Evolutionary conservation across 495 filamentous ascomycete genomes (phyloP).

Genomic region (Chaetomidium leptoderma): DNA sequence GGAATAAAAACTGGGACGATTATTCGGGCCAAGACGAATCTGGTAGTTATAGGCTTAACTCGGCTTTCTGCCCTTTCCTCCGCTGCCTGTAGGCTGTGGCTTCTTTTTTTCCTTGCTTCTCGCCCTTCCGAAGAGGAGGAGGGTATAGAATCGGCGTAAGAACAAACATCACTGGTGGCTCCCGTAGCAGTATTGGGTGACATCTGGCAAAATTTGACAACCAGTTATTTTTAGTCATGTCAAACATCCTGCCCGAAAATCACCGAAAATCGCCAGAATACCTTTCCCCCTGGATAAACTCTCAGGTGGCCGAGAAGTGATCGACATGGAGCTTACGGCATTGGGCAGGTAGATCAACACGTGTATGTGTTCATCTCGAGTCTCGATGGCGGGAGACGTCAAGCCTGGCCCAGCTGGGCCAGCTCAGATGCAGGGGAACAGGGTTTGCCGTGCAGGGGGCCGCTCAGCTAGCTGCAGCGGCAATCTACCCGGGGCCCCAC

Average conservation of each 20-base stretch:
- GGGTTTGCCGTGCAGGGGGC: not conserved
- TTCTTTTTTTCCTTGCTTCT: not conserved
- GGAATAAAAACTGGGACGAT: conserved; percentile 1
- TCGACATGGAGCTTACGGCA: not conserved
- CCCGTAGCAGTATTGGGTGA: not conserved
- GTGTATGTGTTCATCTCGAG: not conserved
- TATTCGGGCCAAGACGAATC: not conserved
- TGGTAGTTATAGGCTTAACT: not conserved
- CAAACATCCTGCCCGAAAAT: not conserved
- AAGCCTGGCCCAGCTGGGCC: too few relatives aligned
- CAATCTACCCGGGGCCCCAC: conserved; percentile 3
- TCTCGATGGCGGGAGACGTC: not conserved
- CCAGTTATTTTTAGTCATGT: conserved; percentile 10
- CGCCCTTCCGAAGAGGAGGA: not conserved
- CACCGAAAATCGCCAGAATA: not conserved
- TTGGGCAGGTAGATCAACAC: not conserved
- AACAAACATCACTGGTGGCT: not conserved
- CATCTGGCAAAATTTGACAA: not conserved
- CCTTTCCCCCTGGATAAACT: not conserved
- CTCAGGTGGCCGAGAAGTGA: not conserved
- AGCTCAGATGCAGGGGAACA: conserved; percentile 1
- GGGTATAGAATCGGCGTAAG: not conserved
- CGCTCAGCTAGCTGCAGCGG: not conserved
- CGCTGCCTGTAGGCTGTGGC: too few relatives aligned
- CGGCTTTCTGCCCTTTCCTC: not conserved